phyloP scores from a whole-genome alignment of 2,329 filamentous ascomycete species.

The Phialophora verrucosa region DNA sequence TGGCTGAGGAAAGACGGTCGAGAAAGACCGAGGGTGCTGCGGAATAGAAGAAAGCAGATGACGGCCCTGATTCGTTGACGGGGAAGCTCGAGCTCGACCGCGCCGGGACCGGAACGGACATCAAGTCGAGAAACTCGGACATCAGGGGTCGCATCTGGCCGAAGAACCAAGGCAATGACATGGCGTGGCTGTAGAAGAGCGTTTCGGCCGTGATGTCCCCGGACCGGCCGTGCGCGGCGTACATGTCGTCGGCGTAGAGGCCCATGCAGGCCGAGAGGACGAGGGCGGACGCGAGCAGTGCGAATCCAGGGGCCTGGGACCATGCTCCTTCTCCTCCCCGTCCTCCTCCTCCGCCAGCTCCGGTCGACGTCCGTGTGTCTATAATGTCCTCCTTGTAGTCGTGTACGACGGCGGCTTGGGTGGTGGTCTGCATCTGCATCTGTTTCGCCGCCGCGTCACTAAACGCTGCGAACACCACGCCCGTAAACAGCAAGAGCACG shows the following conservation, averaged over 20 bases:
- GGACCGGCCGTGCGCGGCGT: slow-evolving; percentile 75
- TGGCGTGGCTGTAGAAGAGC: slow-evolving; percentile 81
- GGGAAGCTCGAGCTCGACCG: slow-evolving; percentile 31
- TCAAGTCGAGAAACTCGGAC: slow-evolving; percentile 26
- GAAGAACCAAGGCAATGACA: slow-evolving; percentile 54
- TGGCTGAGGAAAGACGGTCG: slow-evolving; percentile 7
- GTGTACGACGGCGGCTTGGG: background rate
- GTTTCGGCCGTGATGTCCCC: slow-evolving; percentile 83
- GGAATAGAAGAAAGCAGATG: slow-evolving; percentile 38
- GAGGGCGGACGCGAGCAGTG: slow-evolving; percentile 85
- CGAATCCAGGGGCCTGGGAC: slow-evolving; percentile 64
- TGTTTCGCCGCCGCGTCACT: slow-evolving; percentile 81
- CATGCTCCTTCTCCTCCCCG: background rate
- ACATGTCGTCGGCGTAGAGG: slow-evolving; percentile 90
- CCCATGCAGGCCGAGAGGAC: slow-evolving; percentile 92
- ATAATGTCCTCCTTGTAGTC: background rate
- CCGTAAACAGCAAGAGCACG: slow-evolving; percentile 80
- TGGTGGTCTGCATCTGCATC: background rate
- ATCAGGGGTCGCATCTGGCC: slow-evolving; percentile 48
- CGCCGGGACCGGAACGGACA: slow-evolving; percentile 47
- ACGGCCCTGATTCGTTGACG: slow-evolving; percentile 26
- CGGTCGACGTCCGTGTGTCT: slow-evolving; percentile 28
- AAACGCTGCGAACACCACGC: slow-evolving; percentile 86
- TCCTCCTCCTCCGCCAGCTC: background rate
- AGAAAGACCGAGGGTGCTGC: background rate